Evolutionary conservation across 352 stramenopile species (phyloP), one percentile per base, ranked within the genome.

Genomic region (Globisporangium emineosum): DNA sequence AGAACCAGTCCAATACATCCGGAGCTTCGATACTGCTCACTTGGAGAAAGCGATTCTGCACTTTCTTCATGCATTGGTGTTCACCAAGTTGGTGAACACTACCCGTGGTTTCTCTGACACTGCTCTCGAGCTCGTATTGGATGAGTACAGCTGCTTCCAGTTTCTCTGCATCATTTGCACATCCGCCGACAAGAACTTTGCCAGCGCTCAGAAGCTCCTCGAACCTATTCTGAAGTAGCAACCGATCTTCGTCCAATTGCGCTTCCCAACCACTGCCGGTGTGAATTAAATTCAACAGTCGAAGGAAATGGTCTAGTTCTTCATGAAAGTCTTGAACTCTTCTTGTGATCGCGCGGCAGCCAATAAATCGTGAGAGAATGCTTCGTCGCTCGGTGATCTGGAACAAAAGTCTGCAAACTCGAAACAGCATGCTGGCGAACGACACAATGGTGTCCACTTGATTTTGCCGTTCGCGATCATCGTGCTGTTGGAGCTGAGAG

Each of bases 1-100:
- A 10, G 25, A 65, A 57, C 50, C 60, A 65, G 2, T 65, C 50
- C 0, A 50, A 50, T 21, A 52, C 12, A 19, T 40, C 33, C 5
- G 33, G 33, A 9, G 33, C 33, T 40, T 40, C 33, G 12, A 40
- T 40, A 15, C 33, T 9, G 33, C 33, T 40, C 4, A 12, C 33
- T 0, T 40, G 10, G 9, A 40, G 12, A 5, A 40, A 40, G 33
- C 9, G 33, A 40, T 40, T 12, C 9, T 17, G 9, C 8, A 40
- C 9, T 40, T 40, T 40, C 33, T 40, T 17, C 9, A 9, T 40
- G 12, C 33, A 1, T 17, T 15, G 33, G 0, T 40, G 33, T 15
- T n/a, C n/a, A n/a, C n/a, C n/a, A n/a, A n/a, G n/a, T n/a, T n/a
- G n/a, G n/a, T n/a, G n/a, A n/a, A 17, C 33, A 40, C 33, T 15